These are phyloP conservation scores for Capillidium heterosporum DNA, from an alignment of 371 early-diverging fungal species.

Conservation along the genomic window DNA sequence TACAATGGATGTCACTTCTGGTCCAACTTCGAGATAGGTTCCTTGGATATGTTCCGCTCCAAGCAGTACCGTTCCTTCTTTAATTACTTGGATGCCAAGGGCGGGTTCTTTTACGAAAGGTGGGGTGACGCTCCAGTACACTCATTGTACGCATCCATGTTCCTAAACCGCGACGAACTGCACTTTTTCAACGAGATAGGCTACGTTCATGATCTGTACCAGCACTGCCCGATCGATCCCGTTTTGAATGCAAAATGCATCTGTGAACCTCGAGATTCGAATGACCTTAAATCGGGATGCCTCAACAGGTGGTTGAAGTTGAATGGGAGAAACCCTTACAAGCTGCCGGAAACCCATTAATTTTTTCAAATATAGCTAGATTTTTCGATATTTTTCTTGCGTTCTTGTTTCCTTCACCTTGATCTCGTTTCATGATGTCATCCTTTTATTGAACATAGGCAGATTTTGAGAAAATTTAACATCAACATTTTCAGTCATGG, in stretches of 20 bases:
- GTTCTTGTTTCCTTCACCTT: too few species aligned
- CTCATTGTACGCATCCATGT: conserved; percentile 51
- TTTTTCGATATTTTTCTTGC: too few species aligned
- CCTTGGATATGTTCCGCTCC: conserved; percentile 57
- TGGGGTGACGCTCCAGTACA: conserved; percentile 98
- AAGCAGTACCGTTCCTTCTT: conserved; percentile 53
- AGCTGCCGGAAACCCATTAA: too few species aligned
- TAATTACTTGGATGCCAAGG: conserved; percentile 58
- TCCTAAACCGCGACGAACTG: conserved; percentile 42
- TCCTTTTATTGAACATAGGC: too few species aligned
- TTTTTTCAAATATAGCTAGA: too few species aligned
- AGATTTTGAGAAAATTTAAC: too few species aligned
- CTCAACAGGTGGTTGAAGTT: neutral
- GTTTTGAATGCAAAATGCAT: conserved; percentile 6
- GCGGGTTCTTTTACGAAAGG: conserved; percentile 88
- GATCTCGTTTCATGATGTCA: too few species aligned
- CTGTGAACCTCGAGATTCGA: neutral
- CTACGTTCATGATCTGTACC: conserved; percentile 43
- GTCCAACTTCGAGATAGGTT: conserved; percentile 92
- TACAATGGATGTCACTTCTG: conserved; percentile 74
- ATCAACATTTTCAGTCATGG: too few species aligned
- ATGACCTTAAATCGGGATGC: neutral
- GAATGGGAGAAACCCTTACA: neutral
- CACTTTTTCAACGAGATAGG: conserved; percentile 82
- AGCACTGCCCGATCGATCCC: conserved; percentile 39